Evolutionary conservation across 352 stramenopile genomes (phyloP).

Genomic region (Globisporangium cylindrosporum): DNA sequence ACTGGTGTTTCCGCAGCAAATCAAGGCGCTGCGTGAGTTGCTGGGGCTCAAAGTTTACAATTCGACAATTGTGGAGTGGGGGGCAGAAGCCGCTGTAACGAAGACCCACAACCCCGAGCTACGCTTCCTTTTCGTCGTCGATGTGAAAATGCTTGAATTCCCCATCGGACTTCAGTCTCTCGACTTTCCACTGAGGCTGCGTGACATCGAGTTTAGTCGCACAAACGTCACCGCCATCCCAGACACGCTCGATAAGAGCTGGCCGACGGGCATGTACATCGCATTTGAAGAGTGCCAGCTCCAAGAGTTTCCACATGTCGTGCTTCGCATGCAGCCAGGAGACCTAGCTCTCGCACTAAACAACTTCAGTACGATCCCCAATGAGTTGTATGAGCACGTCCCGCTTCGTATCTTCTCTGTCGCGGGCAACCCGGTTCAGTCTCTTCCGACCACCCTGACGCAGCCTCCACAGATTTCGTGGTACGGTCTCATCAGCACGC

Average conservation of each 20-base stretch:
- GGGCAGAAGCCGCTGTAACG: constrained; percentile 8
- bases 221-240: constrained; percentile 12
- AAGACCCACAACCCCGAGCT: constrained; percentile 12
- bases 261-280: constrained; percentile 14
- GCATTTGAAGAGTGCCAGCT: constrained; percentile 16
- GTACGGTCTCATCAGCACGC: constrained; percentile 2
- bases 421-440: constrained; percentile 8
- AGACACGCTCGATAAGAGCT: constrained; percentile 12
- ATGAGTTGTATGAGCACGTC: not conserved
- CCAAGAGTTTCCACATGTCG: constrained; percentile 8
- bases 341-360: constrained; percentile 11
- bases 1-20: constrained; percentile 16
- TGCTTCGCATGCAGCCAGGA: not conserved
- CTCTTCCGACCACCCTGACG: constrained; percentile 1
- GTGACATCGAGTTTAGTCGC: constrained; percentile 14
- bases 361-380: constrained; percentile 8
- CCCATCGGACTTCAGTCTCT: constrained; percentile 9
- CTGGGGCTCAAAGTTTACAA: constrained; percentile 32
- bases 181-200: constrained; percentile 8
- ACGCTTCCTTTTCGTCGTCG: constrained; percentile 14
- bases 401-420: constrained; percentile 9
- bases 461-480: constrained; percentile 3
- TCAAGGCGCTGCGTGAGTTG: constrained; percentile 19
- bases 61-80: constrained; percentile 27
- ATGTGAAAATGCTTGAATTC: constrained; percentile 15